Base-by-base conservation (phyloP, 495 filamentous ascomycete species). In the Penicillium roqueforti region DNA sequence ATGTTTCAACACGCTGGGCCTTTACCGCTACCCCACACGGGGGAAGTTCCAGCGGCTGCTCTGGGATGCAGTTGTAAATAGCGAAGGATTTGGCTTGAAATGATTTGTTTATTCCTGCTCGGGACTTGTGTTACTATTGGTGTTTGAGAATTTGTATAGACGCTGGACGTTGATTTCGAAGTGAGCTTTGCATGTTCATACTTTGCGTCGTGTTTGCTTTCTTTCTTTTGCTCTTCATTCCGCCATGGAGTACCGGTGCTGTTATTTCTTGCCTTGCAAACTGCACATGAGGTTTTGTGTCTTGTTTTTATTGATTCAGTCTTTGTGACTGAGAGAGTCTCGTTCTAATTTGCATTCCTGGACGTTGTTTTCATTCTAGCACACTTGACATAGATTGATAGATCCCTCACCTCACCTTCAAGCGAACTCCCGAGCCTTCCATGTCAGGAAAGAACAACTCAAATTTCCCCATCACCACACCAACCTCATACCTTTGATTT, bases 31-130 rank as follows among this genome's bases (percentile, higher is more conserved):
- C 69, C 58, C 63, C 46, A 81, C 76, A 3, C 81, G 73, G 54
- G 79, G 83, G 63, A 83, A 80, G 59, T 62, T 97, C 45, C 87
- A 87, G 71, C 70, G 59, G 51, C 83, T 83, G 77, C 75, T 97
- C 22, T 96, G 91, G 89, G 80, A 82, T 61, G 92, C 92, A 11
- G 91, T 97, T 37, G 73, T 80, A 56, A 92, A 92, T 68, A 95
- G 92, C 60, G 91, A 96, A 67, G 92, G 92, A 40, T 97, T 97
- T 80, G 92, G 92, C 36, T 74, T 97, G 72, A 96, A 92, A 70
- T 96, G 58, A 62, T 28, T 31, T 47, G 29, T 44, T 32, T 29
- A 42, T 36, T 55, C 3, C 38, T 23, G 25, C 26, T 45, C 26
- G 11, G n/a, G 11, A 31, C 4, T 39, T 56, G 29, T 53, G 53